phyloP scores from a whole-genome alignment of 768 basidiomycete species.

The Russula abietina region DNA sequence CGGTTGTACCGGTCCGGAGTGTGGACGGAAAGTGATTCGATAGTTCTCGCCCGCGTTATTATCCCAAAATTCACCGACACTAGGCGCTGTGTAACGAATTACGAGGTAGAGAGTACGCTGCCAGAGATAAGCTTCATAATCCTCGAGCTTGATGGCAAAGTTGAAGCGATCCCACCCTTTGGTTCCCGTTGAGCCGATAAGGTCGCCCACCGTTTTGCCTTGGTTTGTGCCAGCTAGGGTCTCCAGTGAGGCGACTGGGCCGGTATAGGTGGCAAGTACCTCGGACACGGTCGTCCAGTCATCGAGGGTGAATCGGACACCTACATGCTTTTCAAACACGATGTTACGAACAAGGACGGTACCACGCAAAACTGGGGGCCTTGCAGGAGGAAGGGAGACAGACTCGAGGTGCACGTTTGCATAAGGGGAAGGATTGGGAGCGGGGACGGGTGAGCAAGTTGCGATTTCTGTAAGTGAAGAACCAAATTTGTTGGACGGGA shows the following conservation, averaged over 20 bases:
- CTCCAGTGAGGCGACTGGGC: constrained; percentile 32
- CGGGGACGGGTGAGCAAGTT: constrained; percentile 33
- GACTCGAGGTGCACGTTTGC: constrained; percentile 38
- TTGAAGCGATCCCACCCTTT: constrained; percentile 34
- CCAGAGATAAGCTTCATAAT: constrained; percentile 49
- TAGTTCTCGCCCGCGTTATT: constrained; percentile 81
- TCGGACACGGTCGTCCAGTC: constrained; percentile 92
- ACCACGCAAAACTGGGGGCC: constrained; percentile 51
- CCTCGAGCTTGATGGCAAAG: constrained; percentile 65
- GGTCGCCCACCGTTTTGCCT: constrained; percentile 35
- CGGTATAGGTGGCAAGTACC: constrained; percentile 50
- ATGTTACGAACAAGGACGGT: constrained; percentile 81
- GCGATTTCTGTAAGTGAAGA: constrained; percentile 30
- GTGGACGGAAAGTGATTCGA: constrained; percentile 53
- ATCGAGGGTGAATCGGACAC: constrained; percentile 85
- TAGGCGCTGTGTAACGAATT: constrained; percentile 43
- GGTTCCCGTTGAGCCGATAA: constrained; percentile 32
- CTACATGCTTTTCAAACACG: constrained; percentile 79
- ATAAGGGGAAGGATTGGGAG: constrained; percentile 29
- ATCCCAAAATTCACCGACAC: constrained; percentile 85
- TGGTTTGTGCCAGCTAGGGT: constrained; percentile 26
- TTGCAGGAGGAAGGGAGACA: constrained; percentile 33
- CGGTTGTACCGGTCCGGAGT: constrained; percentile 18
- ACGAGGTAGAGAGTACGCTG: constrained; percentile 56
- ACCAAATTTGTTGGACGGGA: constrained; percentile 26